Evolutionary conservation across 306 rosid species (phyloP).

Genomic region (Aeschynomene evenia): DNA sequence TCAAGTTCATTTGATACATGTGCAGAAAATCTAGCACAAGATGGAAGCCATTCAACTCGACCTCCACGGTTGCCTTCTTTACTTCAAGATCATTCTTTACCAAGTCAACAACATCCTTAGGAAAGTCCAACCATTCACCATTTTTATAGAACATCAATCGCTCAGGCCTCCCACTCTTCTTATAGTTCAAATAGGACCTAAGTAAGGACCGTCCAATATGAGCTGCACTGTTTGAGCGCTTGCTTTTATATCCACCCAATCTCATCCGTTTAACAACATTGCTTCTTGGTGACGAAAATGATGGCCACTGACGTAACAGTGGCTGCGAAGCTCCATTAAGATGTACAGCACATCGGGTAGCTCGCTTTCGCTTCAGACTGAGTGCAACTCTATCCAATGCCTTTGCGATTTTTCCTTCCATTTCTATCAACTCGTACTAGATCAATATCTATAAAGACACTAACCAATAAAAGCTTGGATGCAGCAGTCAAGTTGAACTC

Average conservation of each 20-base stretch:
- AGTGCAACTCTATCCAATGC: slow-evolving; percentile 59
- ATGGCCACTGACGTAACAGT: slow-evolving; percentile 28
- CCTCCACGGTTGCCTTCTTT: slow-evolving; percentile 65
- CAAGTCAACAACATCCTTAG: slow-evolving; percentile 56
- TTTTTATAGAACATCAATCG: slow-evolving; percentile 70
- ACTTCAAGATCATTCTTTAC: slow-evolving; percentile 56
- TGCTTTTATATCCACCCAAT: slow-evolving; percentile 37
- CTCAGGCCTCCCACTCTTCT: slow-evolving; percentile 66
- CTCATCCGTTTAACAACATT: slow-evolving; percentile 51
- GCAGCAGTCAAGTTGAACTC: slow-evolving; percentile 35
- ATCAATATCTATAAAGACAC: slow-evolving; percentile 52
- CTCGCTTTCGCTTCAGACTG: slow-evolving; percentile 58
- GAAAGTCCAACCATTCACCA: slow-evolving; percentile 74
- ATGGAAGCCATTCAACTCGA: slow-evolving; percentile 54
- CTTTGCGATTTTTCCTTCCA: slow-evolving; percentile 60
- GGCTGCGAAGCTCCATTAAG: slow-evolving; percentile 40
- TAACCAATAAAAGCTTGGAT: slow-evolving; percentile 47
- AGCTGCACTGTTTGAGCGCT: slow-evolving; percentile 33
- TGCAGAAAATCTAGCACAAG: slow-evolving; percentile 78
- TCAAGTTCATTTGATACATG: slow-evolving; percentile 70
- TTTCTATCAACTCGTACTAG: slow-evolving; percentile 52
- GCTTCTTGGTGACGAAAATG: slow-evolving; percentile 1
- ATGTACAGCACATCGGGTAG: slow-evolving; percentile 38
- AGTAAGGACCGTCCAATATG: slow-evolving; percentile 39
- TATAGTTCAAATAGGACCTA: slow-evolving; percentile 57